phyloP scores from a whole-genome alignment of 352 stramenopile genomes.

The Phytophthora melonis region DNA sequence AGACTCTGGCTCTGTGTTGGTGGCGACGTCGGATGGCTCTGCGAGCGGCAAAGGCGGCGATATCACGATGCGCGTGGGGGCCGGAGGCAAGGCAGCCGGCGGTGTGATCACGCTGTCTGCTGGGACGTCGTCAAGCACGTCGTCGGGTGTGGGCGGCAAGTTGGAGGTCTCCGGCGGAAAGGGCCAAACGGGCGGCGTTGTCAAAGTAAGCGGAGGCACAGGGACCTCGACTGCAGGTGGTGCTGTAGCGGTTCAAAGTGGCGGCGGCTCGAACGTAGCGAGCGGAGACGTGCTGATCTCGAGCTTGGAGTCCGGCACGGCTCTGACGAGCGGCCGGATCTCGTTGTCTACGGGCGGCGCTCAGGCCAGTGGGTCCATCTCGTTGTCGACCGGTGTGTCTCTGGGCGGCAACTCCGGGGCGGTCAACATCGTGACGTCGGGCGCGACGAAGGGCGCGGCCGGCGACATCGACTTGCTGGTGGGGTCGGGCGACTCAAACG shows the following conservation, averaged over 20 bases:
- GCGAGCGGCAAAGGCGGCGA: conserved; percentile 6
- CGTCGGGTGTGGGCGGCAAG: conserved; percentile 12
- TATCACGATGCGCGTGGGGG: conserved; percentile 11
- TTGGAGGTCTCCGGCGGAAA: conserved; percentile 4
- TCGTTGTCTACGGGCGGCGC: conserved; percentile 13
- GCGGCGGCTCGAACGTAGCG: conserved; percentile 17
- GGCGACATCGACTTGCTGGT: conserved; percentile 9
- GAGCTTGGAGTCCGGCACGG: conserved; percentile 4
- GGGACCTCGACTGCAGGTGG: conserved; percentile 13
- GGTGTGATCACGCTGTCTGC: conserved; percentile 13
- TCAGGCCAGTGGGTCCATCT: not conserved
- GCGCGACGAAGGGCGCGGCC: conserved; percentile 4
- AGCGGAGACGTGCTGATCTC: conserved; percentile 27
- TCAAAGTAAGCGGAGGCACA: conserved; percentile 11
- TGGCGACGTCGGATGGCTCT: conserved; percentile 8
- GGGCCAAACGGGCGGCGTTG: conserved; percentile 13
- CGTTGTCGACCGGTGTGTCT: conserved; percentile 11
- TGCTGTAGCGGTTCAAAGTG: conserved; percentile 29
- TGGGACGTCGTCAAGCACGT: conserved; percentile 7
- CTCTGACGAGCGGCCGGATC: conserved; percentile 5
- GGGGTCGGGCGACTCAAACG: conserved; percentile 7
- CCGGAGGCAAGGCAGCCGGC: not conserved
- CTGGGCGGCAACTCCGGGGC: conserved; percentile 3
- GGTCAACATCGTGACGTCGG: conserved; percentile 11
- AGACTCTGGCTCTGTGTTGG: conserved; percentile 2